Percentiles rank a stretch among this genome's conserved stretches.
phyloP scores from a whole-genome alignment of 2,329 filamentous ascomycete species.

The Paramyrothecium roridum region DNA sequence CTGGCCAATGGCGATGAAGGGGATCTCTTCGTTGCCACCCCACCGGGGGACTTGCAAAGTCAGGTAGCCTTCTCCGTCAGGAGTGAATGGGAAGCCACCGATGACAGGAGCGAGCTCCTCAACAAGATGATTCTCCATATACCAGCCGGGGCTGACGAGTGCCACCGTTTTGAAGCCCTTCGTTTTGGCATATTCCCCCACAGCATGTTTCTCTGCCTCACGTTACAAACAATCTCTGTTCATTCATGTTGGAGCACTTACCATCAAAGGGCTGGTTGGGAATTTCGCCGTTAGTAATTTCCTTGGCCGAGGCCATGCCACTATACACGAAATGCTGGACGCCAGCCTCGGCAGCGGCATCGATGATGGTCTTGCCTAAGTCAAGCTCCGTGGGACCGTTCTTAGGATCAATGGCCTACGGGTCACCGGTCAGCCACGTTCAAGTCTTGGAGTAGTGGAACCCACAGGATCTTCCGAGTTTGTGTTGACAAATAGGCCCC shows the following conservation, averaged over 20 bases:
- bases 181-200: conserved; percentile 32
- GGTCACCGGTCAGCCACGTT: conserved; percentile 4
- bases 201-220: conserved; percentile 29
- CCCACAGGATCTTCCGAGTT: conserved; percentile 27
- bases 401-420: conserved; percentile 17
- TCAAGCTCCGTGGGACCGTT: conserved; percentile 27
- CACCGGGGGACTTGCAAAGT: conserved; percentile 32
- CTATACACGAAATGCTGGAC: conserved; percentile 33
- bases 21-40: conserved; percentile 32
- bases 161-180: conserved; percentile 30
- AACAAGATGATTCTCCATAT: conserved; percentile 36
- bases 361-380: conserved; percentile 29
- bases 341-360: conserved; percentile 26
- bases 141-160: conserved; percentile 36
- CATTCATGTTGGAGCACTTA: too few species aligned
- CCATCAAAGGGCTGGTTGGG: conserved; percentile 28
- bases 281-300: conserved; percentile 28
- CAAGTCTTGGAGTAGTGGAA: not conserved
- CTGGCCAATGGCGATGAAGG: conserved; percentile 33
- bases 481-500: conserved; percentile 29
- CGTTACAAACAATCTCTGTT: too few species aligned
- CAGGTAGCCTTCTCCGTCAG: conserved; percentile 30
- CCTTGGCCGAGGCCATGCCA: conserved; percentile 24
- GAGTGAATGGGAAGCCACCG: conserved; percentile 35
- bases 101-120: conserved; percentile 28